These are phyloP conservation scores for Rutstroemia sp. DNA, from an alignment of 2,329 filamentous ascomycete species.

Conservation along the genomic window DNA sequence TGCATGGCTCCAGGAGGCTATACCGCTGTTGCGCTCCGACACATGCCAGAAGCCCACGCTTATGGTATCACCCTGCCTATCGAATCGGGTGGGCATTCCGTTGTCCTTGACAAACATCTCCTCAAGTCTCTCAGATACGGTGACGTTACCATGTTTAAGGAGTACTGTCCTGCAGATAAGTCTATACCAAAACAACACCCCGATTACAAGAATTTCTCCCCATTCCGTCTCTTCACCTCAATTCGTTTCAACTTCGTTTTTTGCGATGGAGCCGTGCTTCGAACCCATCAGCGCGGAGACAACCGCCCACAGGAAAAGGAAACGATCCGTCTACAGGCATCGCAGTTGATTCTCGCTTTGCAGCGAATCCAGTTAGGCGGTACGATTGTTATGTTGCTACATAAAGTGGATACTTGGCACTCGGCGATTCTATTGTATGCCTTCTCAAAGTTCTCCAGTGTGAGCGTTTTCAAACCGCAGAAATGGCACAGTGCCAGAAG, in stretches of 20 bases:
- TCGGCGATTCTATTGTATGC: conserved; percentile 16
- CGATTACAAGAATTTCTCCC: conserved; percentile 11
- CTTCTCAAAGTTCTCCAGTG: conserved; percentile 19
- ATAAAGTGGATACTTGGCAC: conserved; percentile 19
- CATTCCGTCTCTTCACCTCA: conserved; percentile 14
- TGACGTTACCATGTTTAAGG: conserved; percentile 19
- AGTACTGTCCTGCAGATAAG: conserved; percentile 13
- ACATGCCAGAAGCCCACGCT: conserved; percentile 8
- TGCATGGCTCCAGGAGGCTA: conserved; percentile 22
- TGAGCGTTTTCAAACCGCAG: conserved; percentile 22
- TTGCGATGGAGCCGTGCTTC: conserved; percentile 23
- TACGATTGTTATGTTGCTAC: conserved; percentile 22
- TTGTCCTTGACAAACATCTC: conserved; percentile 10
- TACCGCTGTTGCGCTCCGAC: conserved; percentile 9
- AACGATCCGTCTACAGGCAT: conserved; percentile 13
- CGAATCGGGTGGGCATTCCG: conserved; percentile 17
- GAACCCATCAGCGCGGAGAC: conserved; percentile 18
- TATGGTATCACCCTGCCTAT: conserved; percentile 18
- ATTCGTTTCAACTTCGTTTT: conserved; percentile 24
- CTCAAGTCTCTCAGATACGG: background rate
- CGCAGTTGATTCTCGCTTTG: conserved; percentile 22
- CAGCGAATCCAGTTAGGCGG: conserved; percentile 16
- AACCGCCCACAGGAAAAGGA: conserved; percentile 15
- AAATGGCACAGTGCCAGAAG: conserved; percentile 16
- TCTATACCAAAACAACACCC: conserved; percentile 14